A percentile compares a stretch with the other conserved stretches of the same genome.
phyloP scores from a whole-genome alignment of 2,329 filamentous ascomycete genomes.

The Colletotrichum melonis region DNA sequence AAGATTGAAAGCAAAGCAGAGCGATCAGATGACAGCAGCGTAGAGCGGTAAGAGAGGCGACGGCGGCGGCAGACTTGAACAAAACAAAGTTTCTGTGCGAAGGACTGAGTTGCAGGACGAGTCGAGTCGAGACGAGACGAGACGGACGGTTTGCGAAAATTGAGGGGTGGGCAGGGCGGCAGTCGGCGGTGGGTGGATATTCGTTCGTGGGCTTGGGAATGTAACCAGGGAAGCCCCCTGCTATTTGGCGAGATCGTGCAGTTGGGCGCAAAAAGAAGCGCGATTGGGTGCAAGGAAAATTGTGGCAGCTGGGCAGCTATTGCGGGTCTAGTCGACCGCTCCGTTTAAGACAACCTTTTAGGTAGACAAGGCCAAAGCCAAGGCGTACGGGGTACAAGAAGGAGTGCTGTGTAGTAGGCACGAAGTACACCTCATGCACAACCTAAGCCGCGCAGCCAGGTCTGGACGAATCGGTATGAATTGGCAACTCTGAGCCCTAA shows the following conservation, averaged over 20 bases:
- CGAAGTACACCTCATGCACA: conserved; percentile 9
- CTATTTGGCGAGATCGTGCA: conserved; percentile 35
- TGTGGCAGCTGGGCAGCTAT: conserved; percentile 38
- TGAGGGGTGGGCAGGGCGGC: conserved; percentile 32
- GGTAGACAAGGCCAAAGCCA: conserved; percentile 21
- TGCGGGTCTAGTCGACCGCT: conserved; percentile 35
- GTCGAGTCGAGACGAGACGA: conserved; percentile 5
- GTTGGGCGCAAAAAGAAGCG: conserved; percentile 37
- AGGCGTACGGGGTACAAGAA: neutral
- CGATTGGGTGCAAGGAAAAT: conserved; percentile 35
- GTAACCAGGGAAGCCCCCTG: conserved; percentile 35
- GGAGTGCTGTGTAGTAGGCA: neutral
- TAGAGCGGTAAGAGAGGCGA: conserved; percentile 20
- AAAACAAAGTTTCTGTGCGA: conserved; percentile 13
- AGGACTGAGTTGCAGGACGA: conserved; percentile 19
- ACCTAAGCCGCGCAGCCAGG: conserved; percentile 34
- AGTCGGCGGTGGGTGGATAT: conserved; percentile 35
- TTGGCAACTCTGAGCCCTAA: neutral
- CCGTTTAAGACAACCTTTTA: conserved; percentile 12
- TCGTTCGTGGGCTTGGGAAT: conserved; percentile 32
- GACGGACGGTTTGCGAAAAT: conserved; percentile 29
- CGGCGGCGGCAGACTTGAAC: neutral
- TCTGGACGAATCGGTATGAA: neutral
- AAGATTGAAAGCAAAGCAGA: neutral
- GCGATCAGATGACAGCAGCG: conserved; percentile 25